A percentile compares a stretch with the other conserved stretches of the same genome.
Conservation (phyloP, 83 land plant genomes). For the Thuja plicata region DNA sequence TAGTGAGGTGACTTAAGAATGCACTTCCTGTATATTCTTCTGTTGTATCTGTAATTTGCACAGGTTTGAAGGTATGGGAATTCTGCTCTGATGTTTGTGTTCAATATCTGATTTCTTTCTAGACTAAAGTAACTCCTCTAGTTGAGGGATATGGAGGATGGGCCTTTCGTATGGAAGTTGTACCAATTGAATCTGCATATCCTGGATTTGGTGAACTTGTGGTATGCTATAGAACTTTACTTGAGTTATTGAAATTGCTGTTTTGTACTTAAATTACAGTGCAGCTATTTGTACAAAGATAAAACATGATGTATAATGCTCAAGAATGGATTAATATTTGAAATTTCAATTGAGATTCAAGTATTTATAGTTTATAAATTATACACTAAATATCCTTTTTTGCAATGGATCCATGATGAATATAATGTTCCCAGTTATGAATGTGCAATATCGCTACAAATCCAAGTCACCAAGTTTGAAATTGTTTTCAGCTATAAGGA, state of each 20-base stretch:
- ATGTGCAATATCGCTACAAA: background rate
- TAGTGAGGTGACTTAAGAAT: slow-evolving; percentile 69
- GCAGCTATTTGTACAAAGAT: background rate
- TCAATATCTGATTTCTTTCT: slow-evolving; percentile 19
- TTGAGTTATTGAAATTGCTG: background rate
- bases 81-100: background rate
- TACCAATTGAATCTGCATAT: slow-evolving; percentile 98
- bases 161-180: slow-evolving; percentile 97
- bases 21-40: background rate
- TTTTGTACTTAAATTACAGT: background rate
- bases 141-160: slow-evolving; percentile 99
- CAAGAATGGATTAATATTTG: background rate
- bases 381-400: background rate
- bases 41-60: background rate
- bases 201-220: slow-evolving; percentile 99
- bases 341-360: background rate
- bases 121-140: slow-evolving; percentile 96
- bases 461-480: background rate
- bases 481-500: background rate
- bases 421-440: background rate
- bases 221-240: slow-evolving; percentile 47
- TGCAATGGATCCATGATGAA: background rate
- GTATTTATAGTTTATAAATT: background rate
- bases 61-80: background rate
- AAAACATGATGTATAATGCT: background rate